Conservation (phyloP, 768 basidiomycete genomes). For the Amanita pseudoporphyria region DNA sequence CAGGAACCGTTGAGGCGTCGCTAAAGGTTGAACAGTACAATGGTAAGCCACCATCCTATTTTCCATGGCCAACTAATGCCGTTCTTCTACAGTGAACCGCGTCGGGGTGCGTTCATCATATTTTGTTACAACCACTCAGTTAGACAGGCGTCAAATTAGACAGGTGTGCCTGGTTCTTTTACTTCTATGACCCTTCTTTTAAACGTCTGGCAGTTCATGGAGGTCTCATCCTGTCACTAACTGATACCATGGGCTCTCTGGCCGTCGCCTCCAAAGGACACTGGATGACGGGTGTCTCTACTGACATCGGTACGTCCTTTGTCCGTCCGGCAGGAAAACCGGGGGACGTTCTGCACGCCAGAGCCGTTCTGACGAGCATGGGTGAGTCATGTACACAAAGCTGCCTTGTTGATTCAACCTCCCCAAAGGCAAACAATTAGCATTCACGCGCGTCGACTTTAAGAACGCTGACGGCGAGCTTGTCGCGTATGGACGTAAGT, state of each 20-base stretch:
- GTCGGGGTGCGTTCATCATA: constrained; percentile 49
- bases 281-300: constrained; percentile 83
- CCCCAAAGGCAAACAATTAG: constrained; percentile 61
- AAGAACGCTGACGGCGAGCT: constrained; percentile 51
- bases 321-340: constrained; percentile 65
- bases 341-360: constrained; percentile 59
- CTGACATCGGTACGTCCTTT: constrained; percentile 73
- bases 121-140: constrained; percentile 1
- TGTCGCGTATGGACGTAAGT: constrained; percentile 76
- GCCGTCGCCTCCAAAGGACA: constrained; percentile 78
- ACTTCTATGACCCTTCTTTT: background rate
- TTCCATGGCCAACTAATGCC: background rate
- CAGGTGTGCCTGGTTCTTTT: constrained; percentile 22
- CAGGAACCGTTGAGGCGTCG: constrained; percentile 61
- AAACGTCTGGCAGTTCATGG: constrained; percentile 53
- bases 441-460: constrained; percentile 78
- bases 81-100: constrained; percentile 53
- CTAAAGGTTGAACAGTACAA: constrained; percentile 71
- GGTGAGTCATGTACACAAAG: constrained; percentile 29
- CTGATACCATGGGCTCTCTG: constrained; percentile 78
- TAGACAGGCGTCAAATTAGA: constrained; percentile 18
- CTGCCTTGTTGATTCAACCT: background rate
- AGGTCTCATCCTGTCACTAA: constrained; percentile 71
- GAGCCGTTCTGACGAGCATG: constrained; percentile 58
- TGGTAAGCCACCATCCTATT: constrained; percentile 29